Conservation (phyloP, 441 rosid genomes). For the Gossypium davidsonii region DNA sequence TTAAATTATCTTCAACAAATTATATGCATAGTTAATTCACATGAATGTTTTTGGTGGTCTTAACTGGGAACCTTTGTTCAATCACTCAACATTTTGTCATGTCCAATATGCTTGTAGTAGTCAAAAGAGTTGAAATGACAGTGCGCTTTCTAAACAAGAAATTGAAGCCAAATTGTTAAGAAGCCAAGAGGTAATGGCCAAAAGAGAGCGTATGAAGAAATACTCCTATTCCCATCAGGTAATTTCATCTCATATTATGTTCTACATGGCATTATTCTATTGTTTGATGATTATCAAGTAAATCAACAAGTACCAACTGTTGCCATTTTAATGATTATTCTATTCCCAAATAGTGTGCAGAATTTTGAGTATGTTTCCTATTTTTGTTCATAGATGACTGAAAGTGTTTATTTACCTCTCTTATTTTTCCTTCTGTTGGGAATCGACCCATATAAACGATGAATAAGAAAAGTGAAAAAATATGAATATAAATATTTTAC, state of each 20-base stretch:
- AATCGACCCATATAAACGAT: too few relatives aligned
- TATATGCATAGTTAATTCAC: too few relatives aligned
- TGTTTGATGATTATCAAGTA: too few relatives aligned
- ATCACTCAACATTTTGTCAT: not conserved
- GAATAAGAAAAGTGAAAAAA: too few relatives aligned
- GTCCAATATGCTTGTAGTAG: constrained; percentile 34
- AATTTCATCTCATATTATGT: constrained; percentile 6
- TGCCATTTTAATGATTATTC: not conserved
- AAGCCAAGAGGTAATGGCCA: constrained; percentile 50
- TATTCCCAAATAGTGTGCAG: not conserved
- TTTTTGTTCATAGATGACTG: not conserved
- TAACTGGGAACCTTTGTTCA: too few relatives aligned
- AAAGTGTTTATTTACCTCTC: not conserved
- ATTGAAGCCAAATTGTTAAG: constrained; percentile 47
- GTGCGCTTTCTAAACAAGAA: constrained; percentile 53
- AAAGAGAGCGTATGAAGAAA: constrained; percentile 67
- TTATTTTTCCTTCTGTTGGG: not conserved
- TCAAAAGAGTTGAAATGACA: constrained; percentile 55
- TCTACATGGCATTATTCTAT: too few relatives aligned
- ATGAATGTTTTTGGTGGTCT: too few relatives aligned
- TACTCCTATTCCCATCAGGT: constrained; percentile 75
- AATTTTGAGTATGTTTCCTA: not conserved
- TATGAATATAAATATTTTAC: too few relatives aligned
- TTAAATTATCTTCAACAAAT: not conserved
- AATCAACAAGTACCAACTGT: not conserved